Evolutionary conservation across 768 basidiomycete genomes (phyloP), one percentile per base, ranked within the genome.

Genomic region (Rhizopogon vesiculosus): DNA sequence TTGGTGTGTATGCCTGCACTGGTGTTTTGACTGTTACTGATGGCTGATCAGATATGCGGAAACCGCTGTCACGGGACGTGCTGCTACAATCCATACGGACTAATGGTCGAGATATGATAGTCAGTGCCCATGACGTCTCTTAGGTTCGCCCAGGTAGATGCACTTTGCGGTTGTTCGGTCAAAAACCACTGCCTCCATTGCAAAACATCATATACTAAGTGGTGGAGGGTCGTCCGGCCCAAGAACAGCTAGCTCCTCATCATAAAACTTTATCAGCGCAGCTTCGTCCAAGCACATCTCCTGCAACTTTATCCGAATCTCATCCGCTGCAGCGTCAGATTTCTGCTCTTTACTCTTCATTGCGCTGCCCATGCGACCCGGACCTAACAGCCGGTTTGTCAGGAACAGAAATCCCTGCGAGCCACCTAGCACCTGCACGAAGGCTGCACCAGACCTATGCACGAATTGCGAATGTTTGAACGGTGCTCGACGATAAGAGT

Each of bases 401-500:
- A 93, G 76, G 77, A 95, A 96, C 56, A 93, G 70, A 70, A 93
- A 95, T 0, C 94, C 93, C 53, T 87, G 77, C 3, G 78, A 69
- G 1, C 86, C 91, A 2, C 88, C 91, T 5, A 94, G 64, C 56
- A 96, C 87, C 67, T 97, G 93, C 8, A 93, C 85, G 65, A 98
- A 93, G 8, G 91, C 93, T 22, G 89, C 83, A 1, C 97, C 97
- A 5, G 88, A 83, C 48, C 86, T 84, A 65, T 97, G 96, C 31
- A 97, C 89, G 67, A 92, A 98, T 66, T 98, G 96, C 18, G 93
- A 90, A 70, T 93, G 82, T 59, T 80, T 78, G 74, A 85, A 91
- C 4, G 85, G 78, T 42, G 82, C 73, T 40, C 88, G 85, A 13
- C 95, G 87, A 66, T 98, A 98, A 8, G 89, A 90, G 72, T 98